These are phyloP conservation scores for Solanum clarkiae DNA, from an alignment of 257 asterid genomes.

Conservation along the genomic window DNA sequence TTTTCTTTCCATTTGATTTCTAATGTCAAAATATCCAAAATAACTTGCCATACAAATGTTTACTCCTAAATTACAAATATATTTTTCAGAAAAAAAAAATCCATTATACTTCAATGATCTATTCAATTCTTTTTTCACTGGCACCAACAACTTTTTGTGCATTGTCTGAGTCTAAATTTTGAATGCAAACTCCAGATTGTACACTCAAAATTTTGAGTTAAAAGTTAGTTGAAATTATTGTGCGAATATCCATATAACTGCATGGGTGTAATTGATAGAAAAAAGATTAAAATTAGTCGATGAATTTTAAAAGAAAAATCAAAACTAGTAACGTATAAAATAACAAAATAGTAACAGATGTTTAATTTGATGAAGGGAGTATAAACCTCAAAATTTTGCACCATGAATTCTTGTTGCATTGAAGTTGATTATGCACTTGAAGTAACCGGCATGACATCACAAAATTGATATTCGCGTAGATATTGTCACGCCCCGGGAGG, in stretches of 20 bases:
- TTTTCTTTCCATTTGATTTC: neutral
- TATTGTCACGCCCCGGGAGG: too few species aligned
- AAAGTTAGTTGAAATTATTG: neutral
- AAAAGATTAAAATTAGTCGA: neutral
- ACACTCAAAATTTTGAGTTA: neutral
- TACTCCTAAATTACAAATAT: neutral
- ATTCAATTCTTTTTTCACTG: neutral
- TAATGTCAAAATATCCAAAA: neutral
- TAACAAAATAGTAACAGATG: neutral
- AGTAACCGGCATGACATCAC: neutral
- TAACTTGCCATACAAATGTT: neutral
- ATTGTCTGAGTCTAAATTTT: neutral
- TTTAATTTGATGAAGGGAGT: neutral
- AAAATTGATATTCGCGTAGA: too few species aligned
- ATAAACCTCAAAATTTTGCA: neutral
- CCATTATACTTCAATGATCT: neutral
- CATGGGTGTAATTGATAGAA: neutral
- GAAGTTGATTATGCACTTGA: neutral
- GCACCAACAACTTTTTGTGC: neutral
- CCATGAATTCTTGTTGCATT: neutral
- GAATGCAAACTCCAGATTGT: neutral
- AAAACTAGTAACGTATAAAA: neutral
- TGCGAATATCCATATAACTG: neutral
- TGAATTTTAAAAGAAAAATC: too few species aligned
- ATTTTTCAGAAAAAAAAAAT: neutral